Base-by-base conservation (phyloP, 148 eudicot genomes). In the Diospyros lotus region DNA sequence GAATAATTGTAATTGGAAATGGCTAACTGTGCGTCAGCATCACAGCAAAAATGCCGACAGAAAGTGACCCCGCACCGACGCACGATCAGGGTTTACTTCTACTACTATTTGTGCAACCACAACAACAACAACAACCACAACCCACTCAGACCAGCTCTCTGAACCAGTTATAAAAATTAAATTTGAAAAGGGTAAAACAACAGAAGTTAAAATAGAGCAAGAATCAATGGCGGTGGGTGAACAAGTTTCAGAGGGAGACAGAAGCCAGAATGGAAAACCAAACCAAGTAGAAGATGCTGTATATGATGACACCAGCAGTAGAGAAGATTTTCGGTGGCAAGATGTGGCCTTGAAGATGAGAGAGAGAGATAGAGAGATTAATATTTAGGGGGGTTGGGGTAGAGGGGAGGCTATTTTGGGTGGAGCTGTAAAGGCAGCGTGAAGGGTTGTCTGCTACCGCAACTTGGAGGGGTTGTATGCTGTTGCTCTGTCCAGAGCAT, bases 41-140 rank as follows among this genome's bases (percentile, higher is more conserved):
- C 14, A 42, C 13, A 15, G 28, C 44, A 41, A 8, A 56, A 56
- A 80, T 84, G 82, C 83, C 84, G 82, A 82, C 83, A 78, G 85
- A 81, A 82, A 86, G 82, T 72, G 83, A 82, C 77, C 75, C 71
- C 43, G 73, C 3, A 72, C 92, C 92, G 89, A 88, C 89, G 82
- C 82, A 77, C 79, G 64, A 59, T 61, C 73, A 66, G 44, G 74
- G 46, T 58, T 80, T 72, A 13, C 64, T 71, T 56, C 62, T 62
- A 28, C 79, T 58, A 62, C 74, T 66, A 70, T 58, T 3, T 71
- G 28, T 0, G 0, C 28, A 28, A 28, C 28, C 28, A 0, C 28
- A 28, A 28, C 28, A 28, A 28, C 28, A 28, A 28, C 28, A 28
- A 28, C 28, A 28, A 28, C 28, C 28, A 28, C 63, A 75, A 56